These are phyloP conservation scores for Paragyromitra xinjiangensis DNA, from an alignment of 495 filamentous ascomycete genomes.

Conservation along the genomic window DNA sequence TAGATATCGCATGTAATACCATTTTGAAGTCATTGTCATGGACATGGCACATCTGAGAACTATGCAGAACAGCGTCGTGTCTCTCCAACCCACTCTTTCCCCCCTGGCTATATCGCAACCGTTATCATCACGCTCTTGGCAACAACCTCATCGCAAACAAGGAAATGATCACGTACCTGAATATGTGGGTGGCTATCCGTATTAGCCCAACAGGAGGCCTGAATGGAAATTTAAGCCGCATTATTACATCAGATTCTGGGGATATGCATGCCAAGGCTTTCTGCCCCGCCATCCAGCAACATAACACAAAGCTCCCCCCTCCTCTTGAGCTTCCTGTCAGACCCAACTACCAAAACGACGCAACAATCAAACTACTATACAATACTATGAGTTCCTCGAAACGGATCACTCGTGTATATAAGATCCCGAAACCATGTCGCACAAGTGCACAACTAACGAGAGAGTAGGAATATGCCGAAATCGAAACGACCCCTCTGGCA, in stretches of 20 bases:
- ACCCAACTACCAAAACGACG: slow-evolving; percentile 11
- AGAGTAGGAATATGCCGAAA: slow-evolving; percentile 74
- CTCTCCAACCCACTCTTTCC: no score
- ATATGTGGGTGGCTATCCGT: not conserved
- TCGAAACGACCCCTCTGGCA: slow-evolving; percentile 68
- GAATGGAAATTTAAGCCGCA: slow-evolving; percentile 5
- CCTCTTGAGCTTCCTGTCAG: not conserved
- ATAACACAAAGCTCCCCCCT: slow-evolving; percentile 7
- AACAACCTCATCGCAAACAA: not conserved
- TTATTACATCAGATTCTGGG: slow-evolving; percentile 2
- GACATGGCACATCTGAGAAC: not conserved
- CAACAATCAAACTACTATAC: not conserved
- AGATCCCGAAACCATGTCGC: slow-evolving; percentile 26
- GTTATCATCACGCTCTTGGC: no score
- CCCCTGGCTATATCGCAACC: no score
- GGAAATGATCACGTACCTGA: not conserved
- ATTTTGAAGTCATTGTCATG: not conserved
- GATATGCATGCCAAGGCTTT: slow-evolving; percentile 21
- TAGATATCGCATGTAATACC: not conserved
- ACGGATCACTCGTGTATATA: slow-evolving; percentile 53
- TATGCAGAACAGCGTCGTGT: not conserved
- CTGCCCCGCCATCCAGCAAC: slow-evolving; percentile 24
- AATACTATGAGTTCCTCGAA: slow-evolving; percentile 40
- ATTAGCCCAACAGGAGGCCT: not conserved
- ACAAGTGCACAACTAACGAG: slow-evolving; percentile 10